These are phyloP conservation scores for Vaccinium myrtillus DNA, from an alignment of 148 eudicot species.

Conservation along the genomic window DNA sequence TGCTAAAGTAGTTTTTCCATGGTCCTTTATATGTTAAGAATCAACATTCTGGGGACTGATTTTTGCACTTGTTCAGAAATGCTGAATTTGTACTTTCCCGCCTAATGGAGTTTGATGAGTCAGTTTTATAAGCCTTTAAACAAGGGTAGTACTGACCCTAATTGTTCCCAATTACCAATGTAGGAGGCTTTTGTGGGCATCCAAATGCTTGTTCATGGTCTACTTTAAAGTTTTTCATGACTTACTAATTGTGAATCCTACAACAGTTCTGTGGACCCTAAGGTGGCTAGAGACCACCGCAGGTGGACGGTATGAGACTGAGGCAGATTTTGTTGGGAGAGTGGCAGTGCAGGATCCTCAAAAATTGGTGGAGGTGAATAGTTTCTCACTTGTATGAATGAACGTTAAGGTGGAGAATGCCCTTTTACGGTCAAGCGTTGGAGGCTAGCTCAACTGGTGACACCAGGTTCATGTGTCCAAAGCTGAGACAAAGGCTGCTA, in stretches of 20 bases:
- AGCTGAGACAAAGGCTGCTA: neutral
- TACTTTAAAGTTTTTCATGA: neutral
- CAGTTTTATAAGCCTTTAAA: neutral
- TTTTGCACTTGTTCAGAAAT: slow-evolving; percentile 4
- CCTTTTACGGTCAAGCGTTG: neutral
- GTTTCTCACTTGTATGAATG: neutral
- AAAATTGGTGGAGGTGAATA: neutral
- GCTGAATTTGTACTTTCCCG: neutral
- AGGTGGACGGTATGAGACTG: too few relatives aligned
- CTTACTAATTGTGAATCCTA: neutral
- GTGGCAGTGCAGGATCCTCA: neutral
- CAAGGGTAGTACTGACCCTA: neutral
- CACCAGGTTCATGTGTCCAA: neutral
- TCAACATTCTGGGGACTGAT: neutral
- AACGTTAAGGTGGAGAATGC: neutral
- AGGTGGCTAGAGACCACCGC: neutral
- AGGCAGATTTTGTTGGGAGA: too few relatives aligned
- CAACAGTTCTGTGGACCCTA: neutral
- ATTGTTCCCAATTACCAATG: neutral
- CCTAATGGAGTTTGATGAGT: neutral
- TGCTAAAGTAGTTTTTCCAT: neutral
- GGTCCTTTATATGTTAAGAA: neutral
- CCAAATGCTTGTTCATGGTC: neutral
- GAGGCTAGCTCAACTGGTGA: neutral
- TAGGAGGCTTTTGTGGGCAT: neutral